Percentiles rank a stretch among this genome's conserved stretches.
Evolutionary conservation across 208 protist species (phyloP).

Genomic region (Phytomonas francai): DNA sequence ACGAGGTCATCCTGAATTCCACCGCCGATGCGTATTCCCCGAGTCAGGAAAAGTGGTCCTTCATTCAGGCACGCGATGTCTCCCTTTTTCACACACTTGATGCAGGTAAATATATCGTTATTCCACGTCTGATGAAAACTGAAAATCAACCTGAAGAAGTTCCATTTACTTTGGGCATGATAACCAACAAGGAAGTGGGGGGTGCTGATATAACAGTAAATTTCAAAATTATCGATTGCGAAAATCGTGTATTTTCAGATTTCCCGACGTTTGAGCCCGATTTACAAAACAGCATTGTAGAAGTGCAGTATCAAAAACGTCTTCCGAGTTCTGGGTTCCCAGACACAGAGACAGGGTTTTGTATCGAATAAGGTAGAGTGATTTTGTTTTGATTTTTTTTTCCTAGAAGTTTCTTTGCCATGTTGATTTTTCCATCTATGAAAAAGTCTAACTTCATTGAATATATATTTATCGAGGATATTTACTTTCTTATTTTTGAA

Average conservation of each 20-base stretch:
- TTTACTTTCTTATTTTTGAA: conserved; percentile 8
- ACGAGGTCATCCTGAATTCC: conserved; percentile 70
- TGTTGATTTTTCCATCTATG: conserved; percentile 5
- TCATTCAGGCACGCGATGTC: conserved; percentile 74
- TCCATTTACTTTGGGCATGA: conserved; percentile 49
- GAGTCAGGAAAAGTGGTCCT: conserved; percentile 65
- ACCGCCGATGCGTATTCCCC: conserved; percentile 52
- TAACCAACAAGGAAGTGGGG: conserved; percentile 45
- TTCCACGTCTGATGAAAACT: conserved; percentile 53
- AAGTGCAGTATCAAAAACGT: conserved; percentile 65
- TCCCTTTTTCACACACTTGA: conserved; percentile 65
- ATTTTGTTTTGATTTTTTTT: neutral
- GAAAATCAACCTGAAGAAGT: conserved; percentile 24
- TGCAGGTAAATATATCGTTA: conserved; percentile 52
- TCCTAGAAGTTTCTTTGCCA: conserved; percentile 10
- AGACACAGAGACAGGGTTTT: conserved; percentile 27
- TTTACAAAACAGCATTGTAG: conserved; percentile 21
- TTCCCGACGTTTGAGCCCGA: conserved; percentile 76
- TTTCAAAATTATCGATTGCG: conserved; percentile 45
- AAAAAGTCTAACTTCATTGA: conserved; percentile 1
- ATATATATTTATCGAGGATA: conserved; percentile 1
- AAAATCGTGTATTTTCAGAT: conserved; percentile 74
- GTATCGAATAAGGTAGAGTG: conserved; percentile 8
- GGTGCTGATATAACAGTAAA: conserved; percentile 38
- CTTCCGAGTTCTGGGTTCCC: conserved; percentile 41